Percentiles rank a stretch among this genome's conserved stretches.
phyloP scores from a whole-genome alignment of 371 early-diverging fungal genomes.

The Syncephalastrum monosporum region DNA sequence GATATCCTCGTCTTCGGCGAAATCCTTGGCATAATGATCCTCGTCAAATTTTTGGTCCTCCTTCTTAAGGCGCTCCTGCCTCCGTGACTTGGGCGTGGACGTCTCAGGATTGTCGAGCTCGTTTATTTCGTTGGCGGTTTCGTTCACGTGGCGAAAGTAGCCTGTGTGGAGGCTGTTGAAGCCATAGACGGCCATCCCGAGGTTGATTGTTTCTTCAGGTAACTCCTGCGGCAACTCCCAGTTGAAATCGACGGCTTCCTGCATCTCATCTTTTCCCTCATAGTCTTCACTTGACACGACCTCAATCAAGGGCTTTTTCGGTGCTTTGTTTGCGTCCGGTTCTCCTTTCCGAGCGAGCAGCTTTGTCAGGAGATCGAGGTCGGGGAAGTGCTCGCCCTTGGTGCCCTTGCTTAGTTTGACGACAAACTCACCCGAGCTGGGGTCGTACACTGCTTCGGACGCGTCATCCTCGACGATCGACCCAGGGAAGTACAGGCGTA shows the following conservation, averaged over 20 bases:
- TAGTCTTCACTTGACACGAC: constrained; percentile 46
- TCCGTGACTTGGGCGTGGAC: constrained; percentile 62
- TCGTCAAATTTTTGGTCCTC: constrained; percentile 89
- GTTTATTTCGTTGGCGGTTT: constrained; percentile 83
- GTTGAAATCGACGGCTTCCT: constrained; percentile 70
- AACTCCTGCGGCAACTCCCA: constrained; percentile 87
- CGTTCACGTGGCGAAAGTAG: constrained; percentile 73
- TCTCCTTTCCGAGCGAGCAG: constrained; percentile 70
- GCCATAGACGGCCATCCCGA: constrained; percentile 66
- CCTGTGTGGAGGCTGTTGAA: constrained; percentile 87
- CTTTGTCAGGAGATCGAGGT: constrained; percentile 86
- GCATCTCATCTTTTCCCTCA: constrained; percentile 26
- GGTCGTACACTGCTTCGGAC: constrained; percentile 80
- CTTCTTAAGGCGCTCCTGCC: constrained; percentile 55
- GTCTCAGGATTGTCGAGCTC: constrained; percentile 75
- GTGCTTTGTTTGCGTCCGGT: constrained; percentile 20
- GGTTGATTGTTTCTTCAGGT: constrained; percentile 34
- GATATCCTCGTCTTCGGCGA: constrained; percentile 71
- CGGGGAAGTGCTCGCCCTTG: constrained; percentile 77
- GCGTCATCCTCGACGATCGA: constrained; percentile 85
- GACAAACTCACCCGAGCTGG: constrained; percentile 72
- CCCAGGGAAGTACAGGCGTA: constrained; percentile 84
- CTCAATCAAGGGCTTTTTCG: constrained; percentile 63
- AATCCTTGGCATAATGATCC: constrained; percentile 88
- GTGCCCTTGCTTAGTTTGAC: constrained; percentile 78